Evolutionary conservation across 2,329 filamentous ascomycete genomes (phyloP), one percentile per base, ranked within the genome.

Genomic region (Thelonectria olida): DNA sequence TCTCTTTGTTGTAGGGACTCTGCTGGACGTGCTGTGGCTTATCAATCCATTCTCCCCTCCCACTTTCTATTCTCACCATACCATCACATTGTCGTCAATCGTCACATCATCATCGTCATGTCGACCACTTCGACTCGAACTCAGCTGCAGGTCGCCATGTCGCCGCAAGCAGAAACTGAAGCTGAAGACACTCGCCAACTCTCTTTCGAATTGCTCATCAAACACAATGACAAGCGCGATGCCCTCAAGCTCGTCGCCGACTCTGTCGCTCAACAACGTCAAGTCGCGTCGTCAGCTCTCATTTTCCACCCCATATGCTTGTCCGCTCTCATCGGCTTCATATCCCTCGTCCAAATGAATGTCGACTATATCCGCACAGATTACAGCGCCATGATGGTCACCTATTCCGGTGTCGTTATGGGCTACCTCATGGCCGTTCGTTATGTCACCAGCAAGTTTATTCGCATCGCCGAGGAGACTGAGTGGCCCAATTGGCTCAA

Each of bases 251-350:
- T 97, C 17, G 84, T 97, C 47, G 89, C 92, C 54, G 92, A 96
- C 78, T 92, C 89, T 66, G 88, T 96, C 57, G 91, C 92, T 23
- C 91, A 97, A 74, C 92, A 96, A 78, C 89, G 91, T 54, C 89
- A 93, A 74, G 76, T 84, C 5, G 88, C 91, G 7, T 86, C 88
- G 13, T 79, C 81, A 50, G 79, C 85, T 62, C 79, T 96, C 62
- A 82, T 92, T 64, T 86, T 85, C 71, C 86, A 92, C 76, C 87
- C 86, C 0, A 72, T 84, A 20, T 79, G 81, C 45, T 68, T 88
- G 2, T 76, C 82, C 5, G 73, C 79, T 12, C 79, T 88, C 17
- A 65, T 77, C 39, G 73, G 75, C 2, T 67, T 84, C 8, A 65
- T 74, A 10, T 79, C 76, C 1, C 57, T 78, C 23, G 72, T 79